Conservation (phyloP, 371 early-diverging fungal genomes). For the Mycotypha africana region DNA sequence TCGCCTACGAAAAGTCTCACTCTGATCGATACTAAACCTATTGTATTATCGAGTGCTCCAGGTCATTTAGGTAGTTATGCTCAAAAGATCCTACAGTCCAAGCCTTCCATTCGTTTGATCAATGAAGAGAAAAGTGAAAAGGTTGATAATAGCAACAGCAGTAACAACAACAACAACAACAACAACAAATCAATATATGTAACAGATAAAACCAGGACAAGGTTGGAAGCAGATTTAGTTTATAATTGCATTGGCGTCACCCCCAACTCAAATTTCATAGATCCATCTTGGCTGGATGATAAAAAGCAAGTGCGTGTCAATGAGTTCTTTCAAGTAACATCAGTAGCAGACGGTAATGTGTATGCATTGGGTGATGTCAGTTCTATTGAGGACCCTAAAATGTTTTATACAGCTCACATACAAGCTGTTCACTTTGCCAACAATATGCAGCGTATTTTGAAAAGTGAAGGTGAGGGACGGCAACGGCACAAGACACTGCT, state of each 20-base stretch:
- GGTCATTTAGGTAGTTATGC: constrained; percentile 14
- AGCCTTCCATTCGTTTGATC: constrained; percentile 11
- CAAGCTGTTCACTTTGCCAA: constrained; percentile 30
- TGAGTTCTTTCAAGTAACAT: constrained; percentile 17
- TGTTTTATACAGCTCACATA: constrained; percentile 40
- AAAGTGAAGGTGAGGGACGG: no score
- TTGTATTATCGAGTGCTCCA: constrained; percentile 19
- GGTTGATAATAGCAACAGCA: background rate
- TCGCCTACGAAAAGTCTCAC: constrained; percentile 37
- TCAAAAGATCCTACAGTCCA: constrained; percentile 12
- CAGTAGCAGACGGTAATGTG: constrained; percentile 3
- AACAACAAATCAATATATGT: constrained; percentile 11
- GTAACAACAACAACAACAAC: background rate
- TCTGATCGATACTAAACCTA: constrained; percentile 24
- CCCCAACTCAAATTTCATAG: constrained; percentile 27
- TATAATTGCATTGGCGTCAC: constrained; percentile 25
- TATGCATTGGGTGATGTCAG: constrained; percentile 36
- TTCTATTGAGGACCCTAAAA: constrained; percentile 28
- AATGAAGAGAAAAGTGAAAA: constrained; percentile 15
- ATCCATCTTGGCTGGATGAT: constrained; percentile 19
- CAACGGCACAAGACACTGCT: background rate
- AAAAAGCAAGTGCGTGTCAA: constrained; percentile 22
- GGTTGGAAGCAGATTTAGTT: constrained; percentile 20
- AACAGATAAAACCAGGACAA: constrained; percentile 21
- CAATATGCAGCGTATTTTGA: constrained; percentile 10